These are phyloP conservation scores for Suillus paluster DNA, from an alignment of 768 basidiomycete species.

Conservation along the genomic window DNA sequence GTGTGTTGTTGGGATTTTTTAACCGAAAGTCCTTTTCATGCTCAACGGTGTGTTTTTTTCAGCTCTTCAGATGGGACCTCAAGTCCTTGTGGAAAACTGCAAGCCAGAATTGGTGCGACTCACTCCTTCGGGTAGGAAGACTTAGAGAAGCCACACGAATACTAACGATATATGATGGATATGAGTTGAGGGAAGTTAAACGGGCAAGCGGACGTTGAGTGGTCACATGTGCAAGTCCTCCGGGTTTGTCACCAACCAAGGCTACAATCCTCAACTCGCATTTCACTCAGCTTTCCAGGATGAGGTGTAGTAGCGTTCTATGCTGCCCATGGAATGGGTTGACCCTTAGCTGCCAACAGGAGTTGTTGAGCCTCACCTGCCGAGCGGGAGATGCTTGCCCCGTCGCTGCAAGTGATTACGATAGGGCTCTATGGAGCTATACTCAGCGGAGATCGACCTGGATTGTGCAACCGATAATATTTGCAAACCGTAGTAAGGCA, in stretches of 20 bases:
- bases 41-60: background rate
- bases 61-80: background rate
- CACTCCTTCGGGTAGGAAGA: background rate
- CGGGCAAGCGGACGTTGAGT: background rate
- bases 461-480: background rate
- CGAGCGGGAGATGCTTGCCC: constrained; percentile 1
- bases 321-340: no score
- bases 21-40: background rate
- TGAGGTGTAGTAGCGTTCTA: background rate
- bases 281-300: background rate
- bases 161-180: background rate
- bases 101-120: background rate
- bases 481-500: background rate
- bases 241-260: no score
- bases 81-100: background rate
- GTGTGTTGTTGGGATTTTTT: background rate
- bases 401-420: background rate
- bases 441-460: background rate
- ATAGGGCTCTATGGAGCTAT: background rate
- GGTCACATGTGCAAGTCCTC: background rate
- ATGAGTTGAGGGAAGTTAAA: background rate
- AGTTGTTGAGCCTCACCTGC: no score
- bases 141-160: background rate
- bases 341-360: no score
- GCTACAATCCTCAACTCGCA: background rate